A percentile compares a stretch with the other conserved stretches of the same genome.
These are phyloP conservation scores for Nelumbo lutea DNA, from an alignment of 164 flowering plant species.

Conservation along the genomic window DNA sequence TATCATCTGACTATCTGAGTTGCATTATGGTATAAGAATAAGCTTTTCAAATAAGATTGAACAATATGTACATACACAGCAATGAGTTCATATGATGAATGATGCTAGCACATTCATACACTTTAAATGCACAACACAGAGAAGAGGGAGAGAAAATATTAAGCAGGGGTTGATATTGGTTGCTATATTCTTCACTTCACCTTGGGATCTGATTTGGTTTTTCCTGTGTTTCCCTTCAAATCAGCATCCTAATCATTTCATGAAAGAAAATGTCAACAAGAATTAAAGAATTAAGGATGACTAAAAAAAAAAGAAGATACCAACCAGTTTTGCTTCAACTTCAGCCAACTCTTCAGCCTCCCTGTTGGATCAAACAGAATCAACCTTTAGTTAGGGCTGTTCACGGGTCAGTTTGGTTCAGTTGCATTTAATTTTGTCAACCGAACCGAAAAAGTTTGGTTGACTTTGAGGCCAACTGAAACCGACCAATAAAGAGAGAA, in stretches of 20 bases:
- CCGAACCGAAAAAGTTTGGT: too few relatives aligned
- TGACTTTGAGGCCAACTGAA: too few relatives aligned
- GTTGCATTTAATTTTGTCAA: too few relatives aligned
- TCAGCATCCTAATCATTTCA: slow-evolving; percentile 60
- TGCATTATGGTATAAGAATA: too few relatives aligned
- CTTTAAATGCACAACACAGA: background rate
- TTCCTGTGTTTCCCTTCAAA: slow-evolving; percentile 39
- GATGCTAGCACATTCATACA: background rate
- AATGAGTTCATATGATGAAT: background rate
- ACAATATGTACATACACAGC: background rate
- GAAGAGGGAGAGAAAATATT: background rate
- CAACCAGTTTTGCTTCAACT: slow-evolving; percentile 92
- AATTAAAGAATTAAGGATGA: background rate
- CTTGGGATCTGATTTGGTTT: slow-evolving; percentile 45
- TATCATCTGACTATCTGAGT: too few relatives aligned
- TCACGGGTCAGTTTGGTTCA: too few relatives aligned
- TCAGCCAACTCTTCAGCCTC: slow-evolving; percentile 81
- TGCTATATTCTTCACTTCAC: slow-evolving; percentile 29
- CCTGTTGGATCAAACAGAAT: slow-evolving; percentile 36
- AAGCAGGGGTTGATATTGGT: background rate
- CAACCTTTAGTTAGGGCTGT: slow-evolving; percentile 1
- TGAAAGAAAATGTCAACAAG: slow-evolving; percentile 7
- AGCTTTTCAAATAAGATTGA: too few relatives aligned
- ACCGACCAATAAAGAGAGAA: too few relatives aligned
- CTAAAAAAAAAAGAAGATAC: slow-evolving; percentile 10